These are phyloP conservation scores for Claviceps humidiphila DNA, from an alignment of 2,329 filamentous ascomycete species.

Conservation along the genomic window DNA sequence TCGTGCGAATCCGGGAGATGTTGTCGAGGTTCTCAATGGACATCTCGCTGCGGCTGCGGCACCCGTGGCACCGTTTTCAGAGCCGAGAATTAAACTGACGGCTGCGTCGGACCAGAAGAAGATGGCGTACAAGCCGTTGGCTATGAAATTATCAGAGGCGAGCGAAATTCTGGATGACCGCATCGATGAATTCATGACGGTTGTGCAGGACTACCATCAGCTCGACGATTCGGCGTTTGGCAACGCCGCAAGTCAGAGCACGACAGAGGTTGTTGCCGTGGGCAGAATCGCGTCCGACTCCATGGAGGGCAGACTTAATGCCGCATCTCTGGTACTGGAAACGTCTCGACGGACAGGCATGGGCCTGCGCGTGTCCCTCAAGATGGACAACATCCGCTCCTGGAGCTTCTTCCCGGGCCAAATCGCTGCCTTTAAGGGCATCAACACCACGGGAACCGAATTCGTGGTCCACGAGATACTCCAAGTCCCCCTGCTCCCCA, in stretches of 20 bases:
- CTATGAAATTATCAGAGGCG: conserved; percentile 86
- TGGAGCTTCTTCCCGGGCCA: conserved; percentile 92
- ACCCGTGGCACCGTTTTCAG: conserved; percentile 57
- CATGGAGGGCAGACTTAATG: conserved; percentile 73
- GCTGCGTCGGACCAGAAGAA: conserved; percentile 84
- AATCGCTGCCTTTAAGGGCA: conserved; percentile 75
- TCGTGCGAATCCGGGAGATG: conserved; percentile 65
- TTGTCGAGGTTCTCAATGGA: conserved; percentile 70
- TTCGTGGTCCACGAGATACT: conserved; percentile 72
- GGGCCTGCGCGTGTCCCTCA: conserved; percentile 68
- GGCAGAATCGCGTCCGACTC: conserved; percentile 85
- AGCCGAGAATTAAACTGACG: conserved; percentile 70
- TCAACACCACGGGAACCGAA: conserved; percentile 72
- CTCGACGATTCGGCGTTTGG: conserved; percentile 74
- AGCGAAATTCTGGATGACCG: conserved; percentile 90
- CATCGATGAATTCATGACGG: conserved; percentile 75
- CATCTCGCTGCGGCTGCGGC: conserved; percentile 55
- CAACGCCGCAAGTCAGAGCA: conserved; percentile 73
- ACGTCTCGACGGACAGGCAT: conserved; percentile 74
- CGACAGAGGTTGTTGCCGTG: conserved; percentile 75
- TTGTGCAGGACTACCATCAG: conserved; percentile 60
- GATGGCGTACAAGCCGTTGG: conserved; percentile 80
- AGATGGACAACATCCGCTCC: conserved; percentile 50
- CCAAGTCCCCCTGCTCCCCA: conserved; percentile 58
- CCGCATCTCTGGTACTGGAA: conserved; percentile 75